Evolutionary conservation across 164 flowering plant genomes (phyloP).

Genomic region (Stephania yunnanensis): DNA sequence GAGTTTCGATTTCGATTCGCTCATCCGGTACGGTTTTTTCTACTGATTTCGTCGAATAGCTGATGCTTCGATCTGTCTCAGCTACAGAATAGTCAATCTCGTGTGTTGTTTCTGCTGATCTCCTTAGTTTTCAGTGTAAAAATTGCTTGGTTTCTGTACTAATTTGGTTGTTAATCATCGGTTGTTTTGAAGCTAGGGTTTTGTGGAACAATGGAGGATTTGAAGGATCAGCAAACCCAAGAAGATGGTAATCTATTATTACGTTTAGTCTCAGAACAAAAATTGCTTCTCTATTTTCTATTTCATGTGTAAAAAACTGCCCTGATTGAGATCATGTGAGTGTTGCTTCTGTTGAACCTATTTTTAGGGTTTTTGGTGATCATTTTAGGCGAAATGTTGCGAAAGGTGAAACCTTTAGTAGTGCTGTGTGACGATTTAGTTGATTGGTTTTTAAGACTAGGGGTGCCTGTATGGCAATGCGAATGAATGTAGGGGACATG

Average conservation of each 20-base stretch:
- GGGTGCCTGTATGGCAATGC: no score
- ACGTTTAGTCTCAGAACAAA: not conserved
- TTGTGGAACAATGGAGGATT: conserved; percentile 34
- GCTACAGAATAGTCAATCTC: not conserved
- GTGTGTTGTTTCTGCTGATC: not conserved
- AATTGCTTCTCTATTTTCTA: not conserved
- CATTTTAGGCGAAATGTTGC: no score
- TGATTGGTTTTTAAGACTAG: no score
- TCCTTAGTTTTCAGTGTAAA: not conserved
- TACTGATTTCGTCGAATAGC: not conserved
- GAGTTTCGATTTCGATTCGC: not conserved
- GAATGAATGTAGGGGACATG: no score
- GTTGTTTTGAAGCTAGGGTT: not conserved
- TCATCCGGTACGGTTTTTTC: not conserved
- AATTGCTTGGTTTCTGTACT: not conserved
- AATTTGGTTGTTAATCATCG: not conserved
- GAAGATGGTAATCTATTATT: conserved; percentile 20
- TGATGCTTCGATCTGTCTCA: not conserved
- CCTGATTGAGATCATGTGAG: not conserved
- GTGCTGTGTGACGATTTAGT: no score
- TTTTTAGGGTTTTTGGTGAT: not conserved
- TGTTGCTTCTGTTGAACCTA: not conserved
- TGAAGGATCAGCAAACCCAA: conserved; percentile 30
- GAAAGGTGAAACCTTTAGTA: not conserved
- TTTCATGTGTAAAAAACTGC: not conserved